Evolutionary conservation across 2,329 filamentous ascomycete genomes (phyloP).

Genomic region (Fusarium tanahbumbuense): DNA sequence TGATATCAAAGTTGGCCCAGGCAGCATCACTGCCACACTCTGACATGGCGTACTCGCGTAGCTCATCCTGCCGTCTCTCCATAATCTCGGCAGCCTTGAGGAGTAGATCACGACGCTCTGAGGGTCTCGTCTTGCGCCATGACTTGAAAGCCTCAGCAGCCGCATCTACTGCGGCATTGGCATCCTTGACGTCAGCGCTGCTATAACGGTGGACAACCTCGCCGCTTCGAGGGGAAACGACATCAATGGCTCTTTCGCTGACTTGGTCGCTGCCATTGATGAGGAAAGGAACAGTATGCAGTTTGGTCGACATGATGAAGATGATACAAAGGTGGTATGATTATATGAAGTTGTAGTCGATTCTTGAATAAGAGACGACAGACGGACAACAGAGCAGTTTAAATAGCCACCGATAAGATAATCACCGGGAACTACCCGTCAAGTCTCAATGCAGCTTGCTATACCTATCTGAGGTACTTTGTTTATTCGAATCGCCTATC

Average conservation of each 20-base stretch:
- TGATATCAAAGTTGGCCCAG: constrained; percentile 58
- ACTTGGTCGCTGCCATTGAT: constrained; percentile 59
- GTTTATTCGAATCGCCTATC: constrained; percentile 14
- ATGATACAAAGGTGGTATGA: background rate
- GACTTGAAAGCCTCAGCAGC: constrained; percentile 75
- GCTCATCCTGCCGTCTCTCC: constrained; percentile 67
- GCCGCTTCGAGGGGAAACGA: constrained; percentile 66
- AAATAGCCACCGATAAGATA: constrained; percentile 23
- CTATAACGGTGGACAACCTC: constrained; percentile 66
- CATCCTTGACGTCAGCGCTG: constrained; percentile 67
- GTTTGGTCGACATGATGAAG: constrained; percentile 35
- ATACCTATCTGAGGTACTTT: constrained; percentile 5
- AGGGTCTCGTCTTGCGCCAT: constrained; percentile 74
- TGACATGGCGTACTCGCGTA: constrained; percentile 67
- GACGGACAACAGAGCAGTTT: constrained; percentile 18
- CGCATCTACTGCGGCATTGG: constrained; percentile 62
- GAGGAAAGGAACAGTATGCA: constrained; percentile 54
- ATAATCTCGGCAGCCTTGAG: constrained; percentile 75
- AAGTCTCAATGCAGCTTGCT: background rate
- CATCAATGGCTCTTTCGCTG: constrained; percentile 62
- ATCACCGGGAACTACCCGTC: background rate
- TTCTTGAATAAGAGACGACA: background rate
- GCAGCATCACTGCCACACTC: constrained; percentile 57
- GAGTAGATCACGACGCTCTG: constrained; percentile 75
- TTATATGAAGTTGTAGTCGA: background rate